Percentiles rank a stretch among this genome's conserved stretches.
These are phyloP conservation scores for Cladosporium sp. DNA, from an alignment of 2,329 filamentous ascomycete genomes.

Conservation along the genomic window DNA sequence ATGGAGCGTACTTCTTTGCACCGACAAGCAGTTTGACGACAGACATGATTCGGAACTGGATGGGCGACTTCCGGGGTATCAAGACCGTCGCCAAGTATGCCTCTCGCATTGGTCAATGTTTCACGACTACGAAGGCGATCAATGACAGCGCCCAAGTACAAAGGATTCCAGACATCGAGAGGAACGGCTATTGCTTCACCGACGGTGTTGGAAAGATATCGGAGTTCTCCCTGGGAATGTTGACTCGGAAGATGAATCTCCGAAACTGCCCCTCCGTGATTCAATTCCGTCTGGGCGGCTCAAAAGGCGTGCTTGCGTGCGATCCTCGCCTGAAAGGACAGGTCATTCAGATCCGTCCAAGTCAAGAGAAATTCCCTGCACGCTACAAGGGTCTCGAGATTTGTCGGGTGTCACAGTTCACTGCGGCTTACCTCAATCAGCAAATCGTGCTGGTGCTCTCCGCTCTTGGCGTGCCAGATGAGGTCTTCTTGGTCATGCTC, in stretches of 20 bases:
- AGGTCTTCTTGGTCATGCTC: conserved; percentile 69
- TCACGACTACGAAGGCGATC: conserved; percentile 85
- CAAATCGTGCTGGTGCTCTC: conserved; percentile 88
- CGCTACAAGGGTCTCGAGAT: conserved; percentile 76
- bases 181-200: conserved; percentile 73
- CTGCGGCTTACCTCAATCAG: conserved; percentile 79
- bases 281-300: conserved; percentile 90
- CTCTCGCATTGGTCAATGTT: conserved; percentile 88
- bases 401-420: conserved; percentile 75
- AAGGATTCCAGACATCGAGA: conserved; percentile 68
- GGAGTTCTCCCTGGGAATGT: conserved; percentile 69
- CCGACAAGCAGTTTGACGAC: conserved; percentile 67
- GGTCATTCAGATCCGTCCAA: conserved; percentile 77
- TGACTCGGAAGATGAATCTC: conserved; percentile 69
- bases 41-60: conserved; percentile 77
- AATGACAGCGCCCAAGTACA: conserved; percentile 60
- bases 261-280: conserved; percentile 72
- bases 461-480: conserved; percentile 69
- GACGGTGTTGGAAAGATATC: conserved; percentile 97
- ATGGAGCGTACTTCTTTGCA: conserved; percentile 91
- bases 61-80: conserved; percentile 84
- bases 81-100: conserved; percentile 84
- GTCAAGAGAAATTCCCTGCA: conserved; percentile 83
- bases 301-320: conserved; percentile 82
- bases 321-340: conserved; percentile 64